Evolutionary conservation across 2,329 filamentous ascomycete species (phyloP).

Genomic region (Boeremia lycopersici): DNA sequence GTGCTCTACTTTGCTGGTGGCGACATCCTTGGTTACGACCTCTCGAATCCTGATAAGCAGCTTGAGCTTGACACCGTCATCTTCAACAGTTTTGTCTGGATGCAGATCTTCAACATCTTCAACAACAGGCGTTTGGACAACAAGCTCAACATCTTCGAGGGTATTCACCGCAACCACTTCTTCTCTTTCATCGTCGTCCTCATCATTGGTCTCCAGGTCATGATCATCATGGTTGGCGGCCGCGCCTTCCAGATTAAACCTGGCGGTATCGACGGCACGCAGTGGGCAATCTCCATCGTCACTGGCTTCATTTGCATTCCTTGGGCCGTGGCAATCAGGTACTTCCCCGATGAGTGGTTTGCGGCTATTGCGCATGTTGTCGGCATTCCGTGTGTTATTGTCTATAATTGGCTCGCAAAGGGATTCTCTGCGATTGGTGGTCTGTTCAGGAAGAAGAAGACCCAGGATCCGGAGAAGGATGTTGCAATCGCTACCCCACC

Average conservation of each 20-base stretch:
- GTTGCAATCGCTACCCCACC: slow-evolving; percentile 23
- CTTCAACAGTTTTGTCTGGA: slow-evolving; percentile 75
- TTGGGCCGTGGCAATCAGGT: slow-evolving; percentile 57
- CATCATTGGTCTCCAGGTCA: slow-evolving; percentile 63
- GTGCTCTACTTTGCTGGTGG: slow-evolving; percentile 66
- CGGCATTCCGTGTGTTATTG: slow-evolving; percentile 31
- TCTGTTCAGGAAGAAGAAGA: slow-evolving; percentile 26
- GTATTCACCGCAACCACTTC: slow-evolving; percentile 61
- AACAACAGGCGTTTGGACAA: slow-evolving; percentile 69
- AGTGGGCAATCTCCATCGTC: slow-evolving; percentile 65
- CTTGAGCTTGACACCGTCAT: slow-evolving; percentile 65
- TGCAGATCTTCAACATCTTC: slow-evolving; percentile 74
- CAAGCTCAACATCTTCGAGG: slow-evolving; percentile 66
- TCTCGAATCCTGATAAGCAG: slow-evolving; percentile 35
- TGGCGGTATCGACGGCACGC: slow-evolving; percentile 57
- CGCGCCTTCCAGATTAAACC: slow-evolving; percentile 59
- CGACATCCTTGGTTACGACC: slow-evolving; percentile 60
- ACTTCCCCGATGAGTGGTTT: slow-evolving; percentile 56
- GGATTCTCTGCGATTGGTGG: slow-evolving; percentile 18
- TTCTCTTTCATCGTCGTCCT: slow-evolving; percentile 63
- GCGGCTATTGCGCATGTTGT: slow-evolving; percentile 26
- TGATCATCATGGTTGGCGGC: slow-evolving; percentile 64
- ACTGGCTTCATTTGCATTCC: slow-evolving; percentile 59
- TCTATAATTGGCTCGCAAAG: slow-evolving; percentile 23
- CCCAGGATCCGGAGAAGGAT: slow-evolving; percentile 18